phyloP scores from a whole-genome alignment of 306 rosid genomes.

The Dryas drummondii region DNA sequence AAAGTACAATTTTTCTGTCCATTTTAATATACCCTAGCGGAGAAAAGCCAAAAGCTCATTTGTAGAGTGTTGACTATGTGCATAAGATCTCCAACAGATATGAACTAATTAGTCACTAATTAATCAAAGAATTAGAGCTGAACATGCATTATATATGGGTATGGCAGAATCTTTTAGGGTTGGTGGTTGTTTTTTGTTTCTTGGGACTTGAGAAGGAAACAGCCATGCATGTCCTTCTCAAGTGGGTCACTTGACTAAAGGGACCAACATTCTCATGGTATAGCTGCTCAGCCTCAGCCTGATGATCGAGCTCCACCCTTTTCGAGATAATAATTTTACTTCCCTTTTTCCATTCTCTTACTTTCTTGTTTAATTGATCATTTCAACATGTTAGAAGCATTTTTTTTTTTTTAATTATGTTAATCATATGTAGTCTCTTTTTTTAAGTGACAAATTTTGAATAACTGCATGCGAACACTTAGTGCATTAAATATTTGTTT shows the following conservation, averaged over 20 bases:
- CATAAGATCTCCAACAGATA: neutral
- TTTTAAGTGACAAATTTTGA: neutral
- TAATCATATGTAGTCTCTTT: too few species aligned
- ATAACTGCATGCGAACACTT: too few species aligned
- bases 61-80: neutral
- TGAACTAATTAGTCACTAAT: neutral
- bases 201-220: conserved; percentile 47
- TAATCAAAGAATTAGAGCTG: conserved; percentile 22
- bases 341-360: conserved; percentile 4
- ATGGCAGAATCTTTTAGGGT: conserved; percentile 29
- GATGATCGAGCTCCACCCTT: conserved; percentile 33
- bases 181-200: conserved; percentile 26
- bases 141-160: neutral
- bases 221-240: conserved; percentile 55
- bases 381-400: neutral
- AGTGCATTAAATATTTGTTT: too few species aligned
- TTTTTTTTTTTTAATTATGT: neutral
- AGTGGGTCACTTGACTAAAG: conserved; percentile 54
- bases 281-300: too few species aligned
- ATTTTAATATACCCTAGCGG: neutral
- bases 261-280: conserved; percentile 75
- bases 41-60: neutral
- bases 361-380: conserved; percentile 7
- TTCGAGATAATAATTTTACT: conserved; percentile 31
- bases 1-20: neutral